Evolutionary conservation across 163 green algal genomes (phyloP).

Genomic region (Volvox carteri): DNA sequence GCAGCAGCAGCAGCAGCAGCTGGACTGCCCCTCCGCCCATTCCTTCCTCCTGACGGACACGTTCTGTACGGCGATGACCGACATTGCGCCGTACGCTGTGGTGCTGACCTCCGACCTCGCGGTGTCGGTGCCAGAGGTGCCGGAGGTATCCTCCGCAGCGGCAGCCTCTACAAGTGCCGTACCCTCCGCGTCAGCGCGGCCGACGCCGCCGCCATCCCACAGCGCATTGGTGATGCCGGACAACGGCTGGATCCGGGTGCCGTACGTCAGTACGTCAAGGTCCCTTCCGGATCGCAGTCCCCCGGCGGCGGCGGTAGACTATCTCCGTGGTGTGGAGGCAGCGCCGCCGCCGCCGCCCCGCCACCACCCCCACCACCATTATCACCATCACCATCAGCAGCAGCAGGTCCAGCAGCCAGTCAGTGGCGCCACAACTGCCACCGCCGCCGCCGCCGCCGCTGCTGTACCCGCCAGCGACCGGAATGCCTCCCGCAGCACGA

Average conservation of each 20-base stretch:
- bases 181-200: background rate
- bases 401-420: background rate
- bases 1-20: background rate
- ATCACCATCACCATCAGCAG: background rate
- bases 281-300: background rate
- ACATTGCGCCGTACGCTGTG: background rate
- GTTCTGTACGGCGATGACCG: background rate
- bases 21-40: background rate
- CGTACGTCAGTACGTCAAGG: background rate
- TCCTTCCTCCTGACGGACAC: constrained; percentile 3
- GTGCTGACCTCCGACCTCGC: constrained; percentile 7
- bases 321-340: background rate
- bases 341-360: background rate
- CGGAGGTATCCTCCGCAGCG: background rate
- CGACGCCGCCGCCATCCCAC: background rate
- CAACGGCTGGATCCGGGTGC: background rate
- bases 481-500: constrained; percentile 3
- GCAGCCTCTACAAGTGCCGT: background rate
- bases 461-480: too few relatives aligned
- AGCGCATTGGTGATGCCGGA: too few relatives aligned
- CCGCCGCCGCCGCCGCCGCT: background rate
- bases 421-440: background rate
- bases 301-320: background rate
- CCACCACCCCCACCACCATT: background rate
- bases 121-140: background rate